A percentile compares a stretch with the other conserved stretches of the same genome.
Evolutionary conservation across 768 basidiomycete genomes (phyloP).

Genomic region (Boletellus sp.): DNA sequence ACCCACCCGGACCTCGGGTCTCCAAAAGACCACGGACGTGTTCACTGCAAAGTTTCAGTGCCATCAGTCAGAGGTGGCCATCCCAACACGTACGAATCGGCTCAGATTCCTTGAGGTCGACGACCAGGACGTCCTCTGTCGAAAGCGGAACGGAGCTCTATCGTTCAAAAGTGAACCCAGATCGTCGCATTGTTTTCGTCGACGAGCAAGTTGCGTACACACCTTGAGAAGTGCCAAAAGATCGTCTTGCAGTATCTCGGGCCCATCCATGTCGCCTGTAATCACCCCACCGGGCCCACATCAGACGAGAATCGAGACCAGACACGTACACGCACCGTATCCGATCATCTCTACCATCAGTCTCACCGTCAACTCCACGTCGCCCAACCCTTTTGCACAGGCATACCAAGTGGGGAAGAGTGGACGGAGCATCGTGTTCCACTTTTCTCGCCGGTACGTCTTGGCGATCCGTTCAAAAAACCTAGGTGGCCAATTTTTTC

Average conservation of each 20-base stretch:
- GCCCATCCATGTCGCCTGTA: constrained; percentile 42
- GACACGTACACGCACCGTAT: constrained; percentile 55
- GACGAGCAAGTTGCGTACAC: constrained; percentile 4
- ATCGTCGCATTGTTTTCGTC: background rate
- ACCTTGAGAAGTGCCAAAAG: constrained; percentile 73
- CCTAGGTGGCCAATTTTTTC: constrained; percentile 21
- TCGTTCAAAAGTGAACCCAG: background rate
- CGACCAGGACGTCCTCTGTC: constrained; percentile 50
- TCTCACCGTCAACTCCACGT: constrained; percentile 71
- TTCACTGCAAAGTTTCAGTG: constrained; percentile 46
- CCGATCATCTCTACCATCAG: constrained; percentile 82
- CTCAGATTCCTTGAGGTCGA: constrained; percentile 62
- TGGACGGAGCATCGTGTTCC: constrained; percentile 70
- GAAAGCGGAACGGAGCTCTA: constrained; percentile 70
- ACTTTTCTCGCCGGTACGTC: constrained; percentile 82
- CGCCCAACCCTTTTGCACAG: constrained; percentile 74
- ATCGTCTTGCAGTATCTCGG: constrained; percentile 59
- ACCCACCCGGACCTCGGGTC: constrained; percentile 53
- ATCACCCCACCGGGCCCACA: constrained; percentile 21
- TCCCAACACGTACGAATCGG: constrained; percentile 53
- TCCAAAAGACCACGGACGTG: constrained; percentile 69
- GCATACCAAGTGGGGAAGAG: constrained; percentile 78
- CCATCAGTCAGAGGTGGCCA: background rate
- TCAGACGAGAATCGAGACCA: background rate
- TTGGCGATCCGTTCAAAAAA: constrained; percentile 93